phyloP scores from a whole-genome alignment of 768 basidiomycete species.

The Lyophyllum decastes region DNA sequence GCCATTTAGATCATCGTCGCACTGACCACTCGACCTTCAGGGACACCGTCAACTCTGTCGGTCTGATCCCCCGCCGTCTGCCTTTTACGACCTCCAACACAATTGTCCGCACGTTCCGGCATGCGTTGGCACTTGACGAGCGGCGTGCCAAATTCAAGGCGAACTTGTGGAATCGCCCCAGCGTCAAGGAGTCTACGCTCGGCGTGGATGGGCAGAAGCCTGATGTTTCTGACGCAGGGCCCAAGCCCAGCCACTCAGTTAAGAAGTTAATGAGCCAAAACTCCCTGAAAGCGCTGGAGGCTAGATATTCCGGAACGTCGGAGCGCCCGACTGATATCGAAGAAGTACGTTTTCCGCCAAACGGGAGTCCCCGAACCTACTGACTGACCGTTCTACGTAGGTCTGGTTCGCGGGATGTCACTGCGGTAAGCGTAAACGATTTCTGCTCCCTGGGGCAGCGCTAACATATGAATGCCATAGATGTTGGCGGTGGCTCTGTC shows the following conservation, averaged over 20 bases:
- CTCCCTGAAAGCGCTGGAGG: background rate
- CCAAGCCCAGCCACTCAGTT: background rate
- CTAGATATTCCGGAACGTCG: background rate
- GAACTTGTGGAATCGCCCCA: conserved; percentile 34
- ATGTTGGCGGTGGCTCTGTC: background rate
- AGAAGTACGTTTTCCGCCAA: background rate
- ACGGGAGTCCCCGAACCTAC: background rate
- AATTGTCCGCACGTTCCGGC: conserved; percentile 47
- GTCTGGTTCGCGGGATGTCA: background rate
- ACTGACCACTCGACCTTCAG: conserved; percentile 23
- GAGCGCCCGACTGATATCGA: background rate
- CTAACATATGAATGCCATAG: background rate
- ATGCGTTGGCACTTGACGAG: conserved; percentile 52
- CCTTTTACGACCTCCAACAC: conserved; percentile 47
- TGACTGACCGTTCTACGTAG: background rate
- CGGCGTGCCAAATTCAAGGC: conserved; percentile 49
- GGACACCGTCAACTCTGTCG: conserved; percentile 57
- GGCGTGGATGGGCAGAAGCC: conserved; percentile 21
- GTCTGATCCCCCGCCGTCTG: conserved; percentile 38
- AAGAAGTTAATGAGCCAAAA: background rate
- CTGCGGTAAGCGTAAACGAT: background rate
- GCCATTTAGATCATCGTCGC: background rate
- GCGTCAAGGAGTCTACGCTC: conserved; percentile 29
- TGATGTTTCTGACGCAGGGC: background rate
- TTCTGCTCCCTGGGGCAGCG: background rate